Evolutionary conservation across 2,329 filamentous ascomycete species (phyloP).

Genomic region (Coccinonectria pachysandricola): DNA sequence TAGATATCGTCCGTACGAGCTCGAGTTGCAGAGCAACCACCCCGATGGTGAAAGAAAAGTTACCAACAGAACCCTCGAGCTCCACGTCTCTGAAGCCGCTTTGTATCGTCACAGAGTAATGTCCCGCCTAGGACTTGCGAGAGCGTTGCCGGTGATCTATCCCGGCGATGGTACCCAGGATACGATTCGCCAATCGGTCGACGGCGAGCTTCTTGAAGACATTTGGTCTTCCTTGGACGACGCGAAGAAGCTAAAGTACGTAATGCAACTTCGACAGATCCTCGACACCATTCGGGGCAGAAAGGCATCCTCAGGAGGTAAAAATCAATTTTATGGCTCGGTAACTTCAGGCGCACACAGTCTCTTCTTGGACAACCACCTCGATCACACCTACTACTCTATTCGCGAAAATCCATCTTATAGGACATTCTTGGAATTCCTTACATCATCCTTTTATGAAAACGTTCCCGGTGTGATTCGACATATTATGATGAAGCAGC

Average conservation of each 20-base stretch:
- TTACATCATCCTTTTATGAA: conserved; percentile 16
- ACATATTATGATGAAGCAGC: conserved; percentile 11
- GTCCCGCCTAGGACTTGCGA: conserved; percentile 5
- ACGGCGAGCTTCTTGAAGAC: conserved; percentile 20
- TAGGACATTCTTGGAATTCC: conserved; percentile 15
- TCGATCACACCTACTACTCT: conserved; percentile 19
- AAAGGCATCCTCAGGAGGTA: background rate
- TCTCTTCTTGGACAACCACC: conserved; percentile 19
- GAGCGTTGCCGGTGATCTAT: conserved; percentile 7
- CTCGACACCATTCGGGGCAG: conserved; percentile 13
- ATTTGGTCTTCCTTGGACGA: conserved; percentile 16
- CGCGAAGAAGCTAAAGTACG: conserved; percentile 13
- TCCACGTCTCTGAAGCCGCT: conserved; percentile 12
- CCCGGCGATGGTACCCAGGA: conserved; percentile 4
- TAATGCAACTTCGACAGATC: conserved; percentile 18
- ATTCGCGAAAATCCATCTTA: conserved; percentile 10
- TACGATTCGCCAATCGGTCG: conserved; percentile 4
- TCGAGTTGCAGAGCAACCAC: too few relatives aligned
- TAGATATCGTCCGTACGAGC: too few relatives aligned
- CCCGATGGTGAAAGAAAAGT: background rate
- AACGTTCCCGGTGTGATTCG: conserved; percentile 15
- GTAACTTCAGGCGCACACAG: conserved; percentile 14
- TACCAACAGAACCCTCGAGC: conserved; percentile 2
- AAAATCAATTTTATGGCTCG: conserved; percentile 1
- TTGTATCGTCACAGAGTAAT: conserved; percentile 10